A percentile compares a stretch with the other conserved stretches of the same genome.
These are phyloP conservation scores for Penicillium bialowiezense DNA, from an alignment of 495 filamentous ascomycete genomes.

Conservation along the genomic window DNA sequence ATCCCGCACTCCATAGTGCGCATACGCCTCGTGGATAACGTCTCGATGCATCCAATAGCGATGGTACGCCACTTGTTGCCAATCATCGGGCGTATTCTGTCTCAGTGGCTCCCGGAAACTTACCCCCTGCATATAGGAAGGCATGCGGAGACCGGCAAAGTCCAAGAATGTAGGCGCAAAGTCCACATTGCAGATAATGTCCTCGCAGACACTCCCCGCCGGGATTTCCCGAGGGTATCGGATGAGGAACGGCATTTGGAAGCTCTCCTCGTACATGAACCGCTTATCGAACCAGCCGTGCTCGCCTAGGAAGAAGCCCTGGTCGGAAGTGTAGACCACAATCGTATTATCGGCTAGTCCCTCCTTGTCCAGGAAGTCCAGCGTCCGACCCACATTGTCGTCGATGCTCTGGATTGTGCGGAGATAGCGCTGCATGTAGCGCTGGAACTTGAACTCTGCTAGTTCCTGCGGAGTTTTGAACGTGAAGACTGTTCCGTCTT, in stretches of 20 bases:
- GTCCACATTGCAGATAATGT: constrained; percentile 45
- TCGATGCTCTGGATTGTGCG: constrained; percentile 43
- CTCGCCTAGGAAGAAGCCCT: constrained; percentile 49
- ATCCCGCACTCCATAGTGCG: constrained; percentile 43
- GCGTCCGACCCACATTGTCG: constrained; percentile 40
- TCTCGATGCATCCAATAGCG: constrained; percentile 49
- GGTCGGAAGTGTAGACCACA: constrained; percentile 43
- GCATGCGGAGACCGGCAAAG: constrained; percentile 27
- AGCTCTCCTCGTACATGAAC: constrained; percentile 47
- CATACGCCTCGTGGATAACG: constrained; percentile 35
- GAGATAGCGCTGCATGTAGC: constrained; percentile 48
- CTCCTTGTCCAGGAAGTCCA: constrained; percentile 34
- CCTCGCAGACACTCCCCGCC: constrained; percentile 29
- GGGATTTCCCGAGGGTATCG: constrained; percentile 34
- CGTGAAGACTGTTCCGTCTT: constrained; percentile 35
- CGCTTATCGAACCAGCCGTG: constrained; percentile 51
- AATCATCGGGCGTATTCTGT: constrained; percentile 28
- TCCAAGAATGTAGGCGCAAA: constrained; percentile 44
- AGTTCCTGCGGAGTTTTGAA: constrained; percentile 34
- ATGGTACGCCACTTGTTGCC: constrained; percentile 46
- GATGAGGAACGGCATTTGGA: constrained; percentile 47
- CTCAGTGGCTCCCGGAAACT: constrained; percentile 28
- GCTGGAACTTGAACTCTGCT: constrained; percentile 45
- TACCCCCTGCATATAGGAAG: constrained; percentile 44
- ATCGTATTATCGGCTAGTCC: constrained; percentile 36